These are phyloP conservation scores for Tricholoma saponaceum DNA, from an alignment of 768 basidiomycete genomes.

Conservation along the genomic window DNA sequence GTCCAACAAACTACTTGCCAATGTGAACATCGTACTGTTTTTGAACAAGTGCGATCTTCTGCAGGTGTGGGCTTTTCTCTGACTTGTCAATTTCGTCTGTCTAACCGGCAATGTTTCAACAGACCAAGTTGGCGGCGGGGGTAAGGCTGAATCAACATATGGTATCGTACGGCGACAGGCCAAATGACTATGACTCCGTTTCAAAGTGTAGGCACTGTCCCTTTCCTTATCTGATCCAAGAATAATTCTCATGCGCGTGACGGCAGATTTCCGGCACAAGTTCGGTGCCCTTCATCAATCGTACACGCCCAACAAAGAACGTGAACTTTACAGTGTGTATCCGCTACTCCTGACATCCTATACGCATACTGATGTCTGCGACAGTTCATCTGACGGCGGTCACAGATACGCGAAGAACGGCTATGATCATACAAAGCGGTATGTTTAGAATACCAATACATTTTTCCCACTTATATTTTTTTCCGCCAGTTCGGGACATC, in stretches of 20 bases:
- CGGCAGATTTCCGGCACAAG: constrained; percentile 67
- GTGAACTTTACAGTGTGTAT: constrained; percentile 67
- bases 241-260: constrained; percentile 3
- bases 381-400: constrained; percentile 78
- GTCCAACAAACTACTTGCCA: constrained; percentile 66
- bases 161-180: constrained; percentile 64
- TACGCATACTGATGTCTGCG: constrained; percentile 1
- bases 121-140: constrained; percentile 76
- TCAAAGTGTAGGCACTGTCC: constrained; percentile 54
- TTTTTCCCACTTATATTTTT: constrained; percentile 2
- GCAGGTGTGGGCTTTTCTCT: constrained; percentile 38
- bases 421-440: constrained; percentile 73
- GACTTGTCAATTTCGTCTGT: neutral
- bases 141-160: constrained; percentile 69
- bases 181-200: constrained; percentile 77
- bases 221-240: neutral
- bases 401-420: constrained; percentile 73
- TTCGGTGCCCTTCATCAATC: constrained; percentile 68
- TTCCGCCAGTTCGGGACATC: constrained; percentile 58
- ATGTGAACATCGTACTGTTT: constrained; percentile 78
- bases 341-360: neutral
- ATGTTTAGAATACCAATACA: constrained; percentile 17
- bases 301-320: constrained; percentile 62
- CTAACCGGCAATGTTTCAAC: constrained; percentile 4
- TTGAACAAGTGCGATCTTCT: constrained; percentile 80